Evolutionary conservation across 768 basidiomycete species (phyloP).

Genomic region (Panaeolus papilionaceus): DNA sequence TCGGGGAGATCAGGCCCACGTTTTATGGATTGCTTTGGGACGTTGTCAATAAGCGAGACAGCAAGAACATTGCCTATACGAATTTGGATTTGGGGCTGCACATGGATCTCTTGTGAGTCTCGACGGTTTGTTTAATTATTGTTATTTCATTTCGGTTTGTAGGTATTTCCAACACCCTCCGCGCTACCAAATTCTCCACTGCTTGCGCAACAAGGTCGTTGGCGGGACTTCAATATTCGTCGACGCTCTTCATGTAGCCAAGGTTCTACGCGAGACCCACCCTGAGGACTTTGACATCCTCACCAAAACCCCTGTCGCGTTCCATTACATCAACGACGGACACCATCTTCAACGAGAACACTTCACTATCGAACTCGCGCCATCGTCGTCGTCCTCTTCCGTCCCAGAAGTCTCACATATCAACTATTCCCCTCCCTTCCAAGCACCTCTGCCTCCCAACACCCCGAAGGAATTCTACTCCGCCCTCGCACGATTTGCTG

Average conservation of each 20-base stretch:
- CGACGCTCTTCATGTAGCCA: conserved; percentile 75
- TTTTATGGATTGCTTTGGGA: conserved; percentile 94
- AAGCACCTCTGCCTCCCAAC: conserved; percentile 70
- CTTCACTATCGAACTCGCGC: conserved; percentile 73
- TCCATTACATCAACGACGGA: conserved; percentile 91
- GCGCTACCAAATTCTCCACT: conserved; percentile 92
- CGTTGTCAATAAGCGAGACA: conserved; percentile 75
- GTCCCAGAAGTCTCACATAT: conserved; percentile 59
- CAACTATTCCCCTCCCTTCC: conserved; percentile 96
- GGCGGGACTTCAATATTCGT: conserved; percentile 91
- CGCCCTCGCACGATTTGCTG: conserved; percentile 68
- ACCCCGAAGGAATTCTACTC: conserved; percentile 65
- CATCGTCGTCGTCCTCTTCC: conserved; percentile 24
- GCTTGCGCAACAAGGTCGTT: conserved; percentile 79
- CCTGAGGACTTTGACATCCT: conserved; percentile 65
- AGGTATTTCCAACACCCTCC: conserved; percentile 95
- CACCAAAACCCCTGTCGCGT: conserved; percentile 70
- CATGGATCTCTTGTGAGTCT: conserved; percentile 87
- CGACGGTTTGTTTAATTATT: neutral
- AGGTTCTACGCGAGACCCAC: conserved; percentile 49
- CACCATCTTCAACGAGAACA: conserved; percentile 80
- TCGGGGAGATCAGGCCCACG: conserved; percentile 83
- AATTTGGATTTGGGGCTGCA: conserved; percentile 88
- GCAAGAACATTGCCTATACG: conserved; percentile 95
- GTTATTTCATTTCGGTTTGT: conserved; percentile 1